A percentile compares a stretch with the other conserved stretches of the same genome.
phyloP scores from a whole-genome alignment of 1,284 basidiomycete genomes.

The Apiotrichum gracile region DNA sequence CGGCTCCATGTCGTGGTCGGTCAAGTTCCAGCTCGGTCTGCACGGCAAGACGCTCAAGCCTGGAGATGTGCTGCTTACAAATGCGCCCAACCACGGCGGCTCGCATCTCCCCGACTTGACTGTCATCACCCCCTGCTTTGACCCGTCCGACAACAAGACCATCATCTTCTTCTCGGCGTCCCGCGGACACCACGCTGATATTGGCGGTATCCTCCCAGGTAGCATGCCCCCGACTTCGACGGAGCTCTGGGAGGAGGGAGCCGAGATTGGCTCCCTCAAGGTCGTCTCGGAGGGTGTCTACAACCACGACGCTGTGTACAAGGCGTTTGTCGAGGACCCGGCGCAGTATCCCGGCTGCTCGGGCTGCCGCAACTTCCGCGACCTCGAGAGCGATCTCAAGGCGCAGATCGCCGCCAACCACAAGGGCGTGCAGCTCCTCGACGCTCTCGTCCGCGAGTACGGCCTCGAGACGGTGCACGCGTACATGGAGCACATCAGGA shows the following conservation, averaged over 20 bases:
- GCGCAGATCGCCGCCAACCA: conserved; percentile 40
- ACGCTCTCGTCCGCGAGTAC: conserved; percentile 33
- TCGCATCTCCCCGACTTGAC: conserved; percentile 52
- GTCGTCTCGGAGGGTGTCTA: conserved; percentile 36
- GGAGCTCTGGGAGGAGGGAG: conserved; percentile 49
- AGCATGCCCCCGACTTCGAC: conserved; percentile 50
- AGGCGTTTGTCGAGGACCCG: conserved; percentile 82
- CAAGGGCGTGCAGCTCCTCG: conserved; percentile 30
- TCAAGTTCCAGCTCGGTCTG: conserved; percentile 30
- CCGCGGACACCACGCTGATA: conserved; percentile 48
- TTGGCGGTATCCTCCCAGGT: conserved; percentile 43
- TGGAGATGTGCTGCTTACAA: conserved; percentile 51
- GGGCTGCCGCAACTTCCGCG: conserved; percentile 78
- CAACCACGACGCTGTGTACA: conserved; percentile 58
- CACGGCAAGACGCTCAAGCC: conserved; percentile 28
- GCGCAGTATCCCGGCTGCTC: conserved; percentile 75
- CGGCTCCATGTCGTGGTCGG: conserved; percentile 37
- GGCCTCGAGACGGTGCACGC: conserved; percentile 51
- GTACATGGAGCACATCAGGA: conserved; percentile 84
- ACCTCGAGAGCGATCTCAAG: conserved; percentile 36
- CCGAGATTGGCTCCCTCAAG: conserved; percentile 53
- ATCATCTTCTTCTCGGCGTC: conserved; percentile 42
- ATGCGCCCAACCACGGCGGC: conserved; percentile 51
- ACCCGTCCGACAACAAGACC: conserved; percentile 17
- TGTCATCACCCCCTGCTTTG: conserved; percentile 39